phyloP scores from a whole-genome alignment of 768 basidiomycete species.

The Tulasnella sp. region DNA sequence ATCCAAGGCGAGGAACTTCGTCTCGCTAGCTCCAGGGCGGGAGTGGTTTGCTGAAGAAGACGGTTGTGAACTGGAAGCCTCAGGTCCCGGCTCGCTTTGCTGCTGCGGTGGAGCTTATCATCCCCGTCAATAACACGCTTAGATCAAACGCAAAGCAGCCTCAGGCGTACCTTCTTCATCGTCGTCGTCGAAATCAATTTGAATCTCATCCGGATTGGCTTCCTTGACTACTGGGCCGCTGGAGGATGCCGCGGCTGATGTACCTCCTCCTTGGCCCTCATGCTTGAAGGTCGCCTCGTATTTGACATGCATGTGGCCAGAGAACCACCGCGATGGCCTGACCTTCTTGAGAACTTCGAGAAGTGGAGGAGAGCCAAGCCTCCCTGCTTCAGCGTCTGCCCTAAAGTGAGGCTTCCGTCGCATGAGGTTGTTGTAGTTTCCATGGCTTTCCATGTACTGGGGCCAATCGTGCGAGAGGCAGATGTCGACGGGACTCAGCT shows the following conservation, averaged over 20 bases:
- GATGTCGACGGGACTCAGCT: constrained; percentile 67
- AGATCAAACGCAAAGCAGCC: not conserved
- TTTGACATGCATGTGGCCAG: constrained; percentile 87
- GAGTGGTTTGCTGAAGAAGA: constrained; percentile 51
- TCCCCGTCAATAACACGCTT: not conserved
- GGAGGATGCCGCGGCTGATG: not conserved
- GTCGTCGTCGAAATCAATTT: constrained; percentile 41
- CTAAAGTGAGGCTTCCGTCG: constrained; percentile 77
- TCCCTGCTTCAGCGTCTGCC: constrained; percentile 66
- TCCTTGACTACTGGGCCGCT: not conserved
- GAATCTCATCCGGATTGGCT: constrained; percentile 42
- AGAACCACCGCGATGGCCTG: constrained; percentile 86
- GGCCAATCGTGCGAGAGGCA: constrained; percentile 99
- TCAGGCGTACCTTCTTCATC: constrained; percentile 35
- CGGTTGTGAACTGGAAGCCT: constrained; percentile 36
- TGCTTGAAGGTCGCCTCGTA: constrained; percentile 66
- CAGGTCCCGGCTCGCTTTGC: constrained; percentile 37
- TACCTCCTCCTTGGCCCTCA: constrained; percentile 9
- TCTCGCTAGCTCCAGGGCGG: constrained; percentile 67
- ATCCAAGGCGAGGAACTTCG: constrained; percentile 52
- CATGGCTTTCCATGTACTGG: constrained; percentile 76
- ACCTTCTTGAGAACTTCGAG: constrained; percentile 73
- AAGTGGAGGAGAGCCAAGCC: constrained; percentile 84
- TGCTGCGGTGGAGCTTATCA: not conserved
- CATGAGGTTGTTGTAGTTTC: constrained; percentile 67